Conservation (phyloP, 1,139 yeast genomes). For the Candida anutae region DNA sequence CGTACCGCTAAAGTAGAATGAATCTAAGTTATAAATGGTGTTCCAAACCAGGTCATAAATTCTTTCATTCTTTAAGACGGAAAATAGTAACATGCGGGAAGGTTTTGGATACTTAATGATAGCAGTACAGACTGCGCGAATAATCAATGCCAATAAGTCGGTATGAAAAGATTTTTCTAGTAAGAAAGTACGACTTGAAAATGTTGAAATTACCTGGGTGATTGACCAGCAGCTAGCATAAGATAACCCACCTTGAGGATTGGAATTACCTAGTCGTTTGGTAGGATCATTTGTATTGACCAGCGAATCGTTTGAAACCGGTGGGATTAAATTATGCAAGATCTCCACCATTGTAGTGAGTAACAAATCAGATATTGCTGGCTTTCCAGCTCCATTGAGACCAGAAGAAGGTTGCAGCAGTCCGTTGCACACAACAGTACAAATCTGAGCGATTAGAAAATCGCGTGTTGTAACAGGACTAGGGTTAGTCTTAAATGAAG, state of each 20-base stretch:
- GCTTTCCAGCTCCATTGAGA: constrained; percentile 1
- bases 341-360: constrained; percentile 47
- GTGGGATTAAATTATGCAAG: constrained; percentile 52
- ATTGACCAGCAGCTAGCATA: constrained; percentile 53
- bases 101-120: constrained; percentile 41
- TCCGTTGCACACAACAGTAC: constrained; percentile 23
- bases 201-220: constrained; percentile 42
- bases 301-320: constrained; percentile 18
- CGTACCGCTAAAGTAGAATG: constrained; percentile 20
- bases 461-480: constrained; percentile 50
- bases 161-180: constrained; percentile 41
- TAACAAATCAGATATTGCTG: constrained; percentile 12
- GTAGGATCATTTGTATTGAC: constrained; percentile 16
- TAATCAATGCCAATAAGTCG: constrained; percentile 50
- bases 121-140: constrained; percentile 48
- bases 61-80: constrained; percentile 43
- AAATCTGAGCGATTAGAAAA: constrained; percentile 47
- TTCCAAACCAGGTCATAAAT: constrained; percentile 26
- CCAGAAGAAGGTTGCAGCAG: constrained; percentile 3
- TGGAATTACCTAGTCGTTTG: constrained; percentile 23
- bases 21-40: constrained; percentile 21
- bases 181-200: constrained; percentile 36
- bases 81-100: constrained; percentile 47
- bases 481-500: constrained; percentile 29
- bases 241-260: constrained; percentile 44